phyloP scores from a whole-genome alignment of 305 asterid species.

The Rubia tinctorum region DNA sequence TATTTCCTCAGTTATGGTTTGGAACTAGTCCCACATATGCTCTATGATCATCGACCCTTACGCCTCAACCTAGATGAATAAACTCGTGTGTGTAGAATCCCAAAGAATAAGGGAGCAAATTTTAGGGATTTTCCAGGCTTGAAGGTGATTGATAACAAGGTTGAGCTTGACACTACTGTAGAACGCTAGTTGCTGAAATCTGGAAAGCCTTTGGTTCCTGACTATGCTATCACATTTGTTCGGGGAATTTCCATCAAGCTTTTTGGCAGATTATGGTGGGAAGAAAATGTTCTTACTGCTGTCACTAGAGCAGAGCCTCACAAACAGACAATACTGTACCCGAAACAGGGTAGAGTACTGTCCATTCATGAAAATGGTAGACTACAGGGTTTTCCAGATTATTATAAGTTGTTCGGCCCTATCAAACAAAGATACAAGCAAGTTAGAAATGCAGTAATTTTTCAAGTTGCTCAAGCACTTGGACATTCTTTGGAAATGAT shows the following conservation, averaged over 20 bases:
- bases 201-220: conserved; percentile 94
- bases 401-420: conserved; percentile 67
- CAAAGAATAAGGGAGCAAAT: no score
- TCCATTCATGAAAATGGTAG: conserved; percentile 83
- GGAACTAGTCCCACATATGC: no score
- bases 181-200: conserved; percentile 44
- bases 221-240: conserved; percentile 65
- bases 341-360: conserved; percentile 64
- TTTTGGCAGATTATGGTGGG: conserved; percentile 93
- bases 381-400: conserved; percentile 85
- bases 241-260: conserved; percentile 46
- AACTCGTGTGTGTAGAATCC: no score
- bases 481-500: conserved; percentile 64
- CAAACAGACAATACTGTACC: conserved; percentile 49
- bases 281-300: conserved; percentile 82
- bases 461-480: conserved; percentile 77
- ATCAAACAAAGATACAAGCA: conserved; percentile 73
- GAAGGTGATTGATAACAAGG: no score
- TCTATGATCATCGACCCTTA: no score
- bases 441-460: conserved; percentile 90
- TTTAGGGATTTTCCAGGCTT: no score
- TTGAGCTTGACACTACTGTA: no score
- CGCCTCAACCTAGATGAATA: no score
- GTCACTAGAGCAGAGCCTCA: conserved; percentile 51
- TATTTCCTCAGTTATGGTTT: no score